Percentiles rank a stretch among this genome's conserved stretches.
Evolutionary conservation across 2,329 filamentous ascomycete genomes (phyloP).

Genomic region (Diaporthe vaccinii): DNA sequence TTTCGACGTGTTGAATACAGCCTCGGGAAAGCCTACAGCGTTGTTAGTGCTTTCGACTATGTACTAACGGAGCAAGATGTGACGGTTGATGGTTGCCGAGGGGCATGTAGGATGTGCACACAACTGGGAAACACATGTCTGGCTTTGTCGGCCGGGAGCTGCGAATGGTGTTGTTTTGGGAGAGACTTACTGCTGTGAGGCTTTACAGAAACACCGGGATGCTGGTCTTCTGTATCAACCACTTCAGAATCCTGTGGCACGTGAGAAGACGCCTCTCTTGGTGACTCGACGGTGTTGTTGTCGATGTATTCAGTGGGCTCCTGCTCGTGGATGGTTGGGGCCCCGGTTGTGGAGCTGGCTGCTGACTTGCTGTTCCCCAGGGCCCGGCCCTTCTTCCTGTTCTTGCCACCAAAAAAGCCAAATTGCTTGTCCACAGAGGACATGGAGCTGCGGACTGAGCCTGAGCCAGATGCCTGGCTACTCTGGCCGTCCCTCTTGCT

Average conservation of each 20-base stretch:
- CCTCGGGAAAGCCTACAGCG: slow-evolving; percentile 50
- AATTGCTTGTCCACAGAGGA: slow-evolving; percentile 57
- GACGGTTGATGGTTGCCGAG: background rate
- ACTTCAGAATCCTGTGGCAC: background rate
- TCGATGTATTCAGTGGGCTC: background rate
- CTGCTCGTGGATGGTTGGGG: slow-evolving; percentile 39
- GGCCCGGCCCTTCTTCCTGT: slow-evolving; percentile 50
- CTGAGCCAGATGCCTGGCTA: slow-evolving; percentile 47
- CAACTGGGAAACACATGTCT: background rate
- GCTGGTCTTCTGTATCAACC: background rate
- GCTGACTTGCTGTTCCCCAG: slow-evolving; percentile 44
- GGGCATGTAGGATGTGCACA: background rate
- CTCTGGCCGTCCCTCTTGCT: slow-evolving; percentile 47
- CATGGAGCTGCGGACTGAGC: slow-evolving; percentile 60
- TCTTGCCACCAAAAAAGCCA: slow-evolving; percentile 59
- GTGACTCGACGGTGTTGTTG: background rate
- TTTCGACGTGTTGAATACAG: slow-evolving; percentile 61
- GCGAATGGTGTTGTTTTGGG: background rate
- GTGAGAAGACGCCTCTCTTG: background rate
- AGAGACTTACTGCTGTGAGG: slow-evolving; percentile 26
- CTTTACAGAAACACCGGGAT: background rate
- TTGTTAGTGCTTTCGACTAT: slow-evolving; percentile 12
- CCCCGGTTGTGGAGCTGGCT: slow-evolving; percentile 32
- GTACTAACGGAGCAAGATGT: background rate
- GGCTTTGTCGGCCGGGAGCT: too few species aligned